Evolutionary conservation across 805 yeast genomes (phyloP), one percentile per base, ranked within the genome.

Genomic region (Saccharomycopsis sp.): DNA sequence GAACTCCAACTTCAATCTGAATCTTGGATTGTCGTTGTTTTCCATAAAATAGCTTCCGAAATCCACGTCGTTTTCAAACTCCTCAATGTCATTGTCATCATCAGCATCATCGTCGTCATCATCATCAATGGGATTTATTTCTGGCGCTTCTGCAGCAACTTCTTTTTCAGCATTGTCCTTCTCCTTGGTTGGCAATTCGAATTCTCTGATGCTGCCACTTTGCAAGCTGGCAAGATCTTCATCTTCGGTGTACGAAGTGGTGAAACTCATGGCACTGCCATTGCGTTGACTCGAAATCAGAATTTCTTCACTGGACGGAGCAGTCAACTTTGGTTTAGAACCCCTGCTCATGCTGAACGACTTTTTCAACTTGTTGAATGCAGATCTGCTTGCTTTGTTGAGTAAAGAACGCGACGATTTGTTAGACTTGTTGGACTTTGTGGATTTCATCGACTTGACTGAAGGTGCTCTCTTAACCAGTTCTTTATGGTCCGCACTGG

Each of bases 331-430:
- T 25, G 10, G 29, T 10, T n/a, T 25, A 10, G n/a, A 25, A 25
- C 29, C n/a, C 29, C 12, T 25, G 12, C 12, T n/a, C n/a, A n/a
- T n/a, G n/a, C n/a, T n/a, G 23, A 44, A 44, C 4, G 48, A 30
- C 18, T 41, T 41, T 18, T 39, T 46, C 12, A 46, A 19, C 34
- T 46, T 46, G 4, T 23, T 37, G 15, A 46, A 30, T 7, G 49
- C 43, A 13, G 21, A 26, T 21, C 42, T 39, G 10, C 44, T 27
- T 15, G 37, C 7, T 15, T 39, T 39, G 4, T 37, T 25, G 7
- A 43, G 5, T n/a, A n/a, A n/a, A 10, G 38, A 34, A 13, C 38
- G 37, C 5, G 43, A 33, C 12, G 38, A 32, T 4, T 31, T 9
- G 9, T 18, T n/a, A 7, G 37, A 30, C 27, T 39, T 34, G 18